Evolutionary conservation across 257 asterid genomes (phyloP), one percentile per base, ranked within the genome.

Genomic region (Rhazya stricta): DNA sequence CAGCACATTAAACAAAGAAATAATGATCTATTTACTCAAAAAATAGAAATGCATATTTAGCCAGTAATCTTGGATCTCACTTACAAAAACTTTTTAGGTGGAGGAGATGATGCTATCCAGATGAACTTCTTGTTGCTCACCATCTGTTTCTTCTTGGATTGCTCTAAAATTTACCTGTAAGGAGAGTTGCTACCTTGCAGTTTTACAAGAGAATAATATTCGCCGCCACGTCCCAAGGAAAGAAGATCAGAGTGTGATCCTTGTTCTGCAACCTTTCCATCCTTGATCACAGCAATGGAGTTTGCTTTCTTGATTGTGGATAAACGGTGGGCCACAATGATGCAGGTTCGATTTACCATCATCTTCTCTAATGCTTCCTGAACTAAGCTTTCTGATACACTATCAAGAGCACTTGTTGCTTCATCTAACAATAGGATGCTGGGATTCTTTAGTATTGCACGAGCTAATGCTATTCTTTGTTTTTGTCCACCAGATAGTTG

Each of bases 401-500:
- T 90, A 57, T 91, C 97, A 9, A 90, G 88, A 7, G 95, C 97
- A 62, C 97, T 91, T 15, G 97, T 91, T 65, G 96, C 97, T 83
- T 91, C 96, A 39, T 91, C 96, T 60, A 91, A 62, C 27, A 91
- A 74, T 34, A 91, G 85, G 76, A 91, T 87, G 18, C 86, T 79
- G 0, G 96, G 96, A 78, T 88, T 86, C 82, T 91, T 91, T 71
- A 91, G 76, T 60, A 90, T 88, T 27, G 97, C 97, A 0, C 96
- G 93, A 27, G 97, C 97, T 68, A 90, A 71, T 37, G 96, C 96
- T 69, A 91, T 88, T 42, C 96, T 62, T 72, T 91, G 96, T 45
- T 88, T 91, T 75, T 91, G 97, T 23, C 97, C 97, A 23, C 97
- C 97, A 0, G 97, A 91, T 50, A 91, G 82, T 53, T 91, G 97